Evolutionary conservation across 2,329 filamentous ascomycete genomes (phyloP).

Genomic region (Cladosporium phlei): DNA sequence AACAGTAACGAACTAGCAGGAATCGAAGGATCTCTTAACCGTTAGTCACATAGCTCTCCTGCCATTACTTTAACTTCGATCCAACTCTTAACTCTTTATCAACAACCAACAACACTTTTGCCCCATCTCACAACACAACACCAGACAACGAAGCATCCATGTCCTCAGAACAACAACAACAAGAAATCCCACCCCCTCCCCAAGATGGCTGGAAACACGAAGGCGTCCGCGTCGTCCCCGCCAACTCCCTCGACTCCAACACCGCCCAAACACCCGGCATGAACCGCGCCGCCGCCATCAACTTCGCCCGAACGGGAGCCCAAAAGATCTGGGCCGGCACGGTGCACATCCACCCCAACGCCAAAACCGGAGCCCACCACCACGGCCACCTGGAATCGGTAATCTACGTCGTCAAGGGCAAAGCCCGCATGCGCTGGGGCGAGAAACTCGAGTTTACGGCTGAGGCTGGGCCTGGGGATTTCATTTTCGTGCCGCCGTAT

Average conservation of each 20-base stretch:
- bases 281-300: slow-evolving; percentile 42
- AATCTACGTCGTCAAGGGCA: slow-evolving; percentile 44
- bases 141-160: not conserved
- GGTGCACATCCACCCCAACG: slow-evolving; percentile 41
- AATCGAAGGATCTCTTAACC: too few species aligned
- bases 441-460: slow-evolving; percentile 42
- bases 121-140: not conserved
- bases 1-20: too few species aligned
- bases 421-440: slow-evolving; percentile 44
- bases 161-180: slow-evolving; percentile 13
- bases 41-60: too few species aligned
- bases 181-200: slow-evolving; percentile 18
- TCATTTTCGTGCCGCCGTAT: slow-evolving; percentile 44
- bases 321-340: slow-evolving; percentile 45
- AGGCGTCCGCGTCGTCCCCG: slow-evolving; percentile 42
- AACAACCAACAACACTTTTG: not conserved
- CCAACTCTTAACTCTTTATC: not conserved
- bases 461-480: slow-evolving; percentile 44
- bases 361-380: slow-evolving; percentile 44
- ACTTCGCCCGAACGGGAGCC: slow-evolving; percentile 41
- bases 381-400: slow-evolving; percentile 44
- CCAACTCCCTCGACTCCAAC: slow-evolving; percentile 38
- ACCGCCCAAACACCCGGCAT: slow-evolving; percentile 43
- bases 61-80: not conserved
- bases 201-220: slow-evolving; percentile 37